A percentile compares a stretch with the other conserved stretches of the same genome.
Evolutionary conservation across 345 rosid species (phyloP).

Genomic region (Xanthoceras sorbifolium): DNA sequence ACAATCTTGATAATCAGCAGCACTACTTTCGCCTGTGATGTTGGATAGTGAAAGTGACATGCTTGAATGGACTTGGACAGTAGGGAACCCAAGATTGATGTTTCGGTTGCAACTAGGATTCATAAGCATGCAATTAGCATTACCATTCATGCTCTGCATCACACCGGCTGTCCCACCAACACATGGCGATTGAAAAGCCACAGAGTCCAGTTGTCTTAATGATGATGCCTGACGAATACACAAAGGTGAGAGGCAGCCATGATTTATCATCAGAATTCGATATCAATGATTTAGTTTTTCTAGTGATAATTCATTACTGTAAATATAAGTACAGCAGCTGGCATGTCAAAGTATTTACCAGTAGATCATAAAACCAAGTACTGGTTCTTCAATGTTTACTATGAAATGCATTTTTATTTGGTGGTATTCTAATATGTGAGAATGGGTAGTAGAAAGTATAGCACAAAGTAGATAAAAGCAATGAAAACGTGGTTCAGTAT

Average conservation of each 20-base stretch:
- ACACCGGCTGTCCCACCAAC: constrained; percentile 29
- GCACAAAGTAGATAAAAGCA: neutral
- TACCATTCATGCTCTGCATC: constrained; percentile 30
- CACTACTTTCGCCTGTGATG: constrained; percentile 61
- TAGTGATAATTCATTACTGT: neutral
- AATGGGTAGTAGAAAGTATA: neutral
- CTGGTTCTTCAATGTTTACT: neutral
- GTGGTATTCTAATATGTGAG: neutral
- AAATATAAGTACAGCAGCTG: neutral
- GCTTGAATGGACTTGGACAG: constrained; percentile 59
- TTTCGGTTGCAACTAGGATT: constrained; percentile 45
- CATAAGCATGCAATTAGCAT: constrained; percentile 36
- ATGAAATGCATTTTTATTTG: neutral
- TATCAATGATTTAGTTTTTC: neutral
- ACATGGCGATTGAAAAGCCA: constrained; percentile 38
- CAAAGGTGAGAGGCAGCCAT: constrained; percentile 11
- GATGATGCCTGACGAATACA: constrained; percentile 50
- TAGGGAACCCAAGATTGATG: constrained; percentile 49
- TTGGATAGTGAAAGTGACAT: constrained; percentile 60
- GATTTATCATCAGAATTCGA: neutral
- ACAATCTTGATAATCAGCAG: constrained; percentile 66
- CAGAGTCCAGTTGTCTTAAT: constrained; percentile 46
- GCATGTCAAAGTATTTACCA: neutral
- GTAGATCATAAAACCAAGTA: neutral
- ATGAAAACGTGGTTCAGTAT: neutral